These are phyloP conservation scores for Hypholoma fasciculare DNA, from an alignment of 768 basidiomycete species.

Conservation along the genomic window DNA sequence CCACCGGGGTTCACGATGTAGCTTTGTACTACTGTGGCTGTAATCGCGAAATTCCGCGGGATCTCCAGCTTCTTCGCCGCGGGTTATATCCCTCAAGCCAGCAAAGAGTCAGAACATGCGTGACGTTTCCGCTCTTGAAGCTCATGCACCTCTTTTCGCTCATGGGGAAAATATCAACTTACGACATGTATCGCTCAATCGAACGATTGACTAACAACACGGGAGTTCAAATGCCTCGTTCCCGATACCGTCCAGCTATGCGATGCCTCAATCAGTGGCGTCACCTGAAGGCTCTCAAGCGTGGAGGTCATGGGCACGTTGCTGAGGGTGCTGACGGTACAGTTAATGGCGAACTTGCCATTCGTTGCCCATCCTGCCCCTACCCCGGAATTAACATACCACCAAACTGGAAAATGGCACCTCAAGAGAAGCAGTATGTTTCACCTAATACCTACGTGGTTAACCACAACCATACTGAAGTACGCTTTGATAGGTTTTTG, in stretches of 20 bases:
- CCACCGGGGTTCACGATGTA: constrained; percentile 14
- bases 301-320: constrained; percentile 22
- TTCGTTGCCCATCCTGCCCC: constrained; percentile 28
- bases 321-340: constrained; percentile 18
- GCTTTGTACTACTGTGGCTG: constrained; percentile 13
- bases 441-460: not conserved
- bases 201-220: constrained; percentile 4
- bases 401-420: constrained; percentile 15
- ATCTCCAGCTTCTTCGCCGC: constrained; percentile 18
- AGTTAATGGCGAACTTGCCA: constrained; percentile 19
- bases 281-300: constrained; percentile 26
- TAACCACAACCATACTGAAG: not conserved
- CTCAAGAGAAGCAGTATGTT: not conserved
- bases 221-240: not conserved
- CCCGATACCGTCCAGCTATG: not conserved
- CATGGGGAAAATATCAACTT: constrained; percentile 4
- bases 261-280: constrained; percentile 16
- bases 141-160: too few relatives aligned
- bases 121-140: constrained; percentile 11
- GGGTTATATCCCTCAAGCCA: constrained; percentile 14
- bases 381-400: constrained; percentile 26
- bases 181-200: constrained; percentile 7
- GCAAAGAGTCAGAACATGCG: not conserved
- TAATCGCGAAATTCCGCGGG: not conserved
- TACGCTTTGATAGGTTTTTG: constrained; percentile 8